Percentiles rank a stretch among this genome's conserved stretches.
Evolutionary conservation across 805 yeast species (phyloP).

Genomic region (Candida argentea): DNA sequence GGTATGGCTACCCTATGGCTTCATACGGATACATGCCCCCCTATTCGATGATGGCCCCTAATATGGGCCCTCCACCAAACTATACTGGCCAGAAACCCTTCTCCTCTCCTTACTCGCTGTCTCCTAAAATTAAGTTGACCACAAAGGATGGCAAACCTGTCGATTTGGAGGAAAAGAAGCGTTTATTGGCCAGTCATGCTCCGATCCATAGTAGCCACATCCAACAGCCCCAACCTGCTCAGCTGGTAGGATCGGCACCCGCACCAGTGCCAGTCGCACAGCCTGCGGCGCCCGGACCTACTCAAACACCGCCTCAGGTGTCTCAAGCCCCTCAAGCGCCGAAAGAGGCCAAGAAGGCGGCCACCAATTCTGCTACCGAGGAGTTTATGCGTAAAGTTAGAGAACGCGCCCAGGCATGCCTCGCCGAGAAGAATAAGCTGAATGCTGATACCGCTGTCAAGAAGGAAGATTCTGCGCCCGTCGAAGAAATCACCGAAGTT

Average conservation of each 20-base stretch:
- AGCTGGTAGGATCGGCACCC: slow-evolving; percentile 3
- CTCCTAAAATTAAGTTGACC: slow-evolving; percentile 26
- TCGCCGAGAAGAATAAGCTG: slow-evolving; percentile 7
- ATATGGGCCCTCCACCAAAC: slow-evolving; percentile 6
- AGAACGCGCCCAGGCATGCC: slow-evolving; percentile 20
- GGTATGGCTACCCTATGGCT: slow-evolving; percentile 14
- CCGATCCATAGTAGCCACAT: no score
- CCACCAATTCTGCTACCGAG: slow-evolving; percentile 17
- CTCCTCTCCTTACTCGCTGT: slow-evolving; percentile 6
- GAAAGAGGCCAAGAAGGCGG: slow-evolving; percentile 2
- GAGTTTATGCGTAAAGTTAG: slow-evolving; percentile 27
- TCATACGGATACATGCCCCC: slow-evolving; percentile 17
- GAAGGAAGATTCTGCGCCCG: slow-evolving; percentile 3
- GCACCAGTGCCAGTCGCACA: slow-evolving; percentile 2
- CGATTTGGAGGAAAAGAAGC: slow-evolving; percentile 31
- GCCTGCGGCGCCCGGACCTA: slow-evolving; percentile 5
- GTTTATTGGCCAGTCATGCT: slow-evolving; percentile 10
- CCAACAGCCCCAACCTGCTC: slow-evolving; percentile 24
- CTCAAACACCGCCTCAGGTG: background rate
- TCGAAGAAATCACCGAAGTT: slow-evolving; percentile 4
- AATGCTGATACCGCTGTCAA: slow-evolving; percentile 3
- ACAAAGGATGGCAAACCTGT: slow-evolving; percentile 33
- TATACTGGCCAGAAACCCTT: slow-evolving; percentile 4
- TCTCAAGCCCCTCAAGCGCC: no score
- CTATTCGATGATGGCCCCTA: slow-evolving; percentile 11